Evolutionary conservation across 208 protist species (phyloP), one percentile per base, ranked within the genome.

Genomic region (Angomonas deanei): DNA sequence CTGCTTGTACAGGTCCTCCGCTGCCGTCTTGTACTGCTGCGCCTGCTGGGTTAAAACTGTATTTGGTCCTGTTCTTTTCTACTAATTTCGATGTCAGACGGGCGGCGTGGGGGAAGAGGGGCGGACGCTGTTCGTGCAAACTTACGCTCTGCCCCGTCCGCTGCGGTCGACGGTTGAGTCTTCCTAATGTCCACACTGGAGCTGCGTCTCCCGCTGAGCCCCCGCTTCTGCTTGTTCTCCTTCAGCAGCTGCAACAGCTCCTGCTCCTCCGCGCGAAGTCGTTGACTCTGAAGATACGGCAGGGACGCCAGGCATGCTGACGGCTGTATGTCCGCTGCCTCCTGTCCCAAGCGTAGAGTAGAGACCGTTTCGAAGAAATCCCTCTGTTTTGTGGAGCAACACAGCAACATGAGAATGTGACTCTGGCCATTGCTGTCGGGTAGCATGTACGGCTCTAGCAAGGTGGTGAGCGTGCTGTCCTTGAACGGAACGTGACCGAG

Each of bases 331-430:
- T 66, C 64, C 10, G 77, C 76, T 15, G 82, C 86, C 70, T 87
- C 82, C n/a, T 82, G 80, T 10, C 80, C 86, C 10, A 92, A 64
- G 26, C 80, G 79, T 46, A 92, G 77, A 1, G 86, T 82, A 4
- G 76, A 61, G n/a, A 92, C 64, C 0, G 80, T 87, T 62, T 92
- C 86, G 66, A 74, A 74, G 48, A 89, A 90, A 60, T 92, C 82
- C 2, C 13, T 33, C 27, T 76, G 74, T n/a, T 58, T 58, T 34
- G 59, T 76, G 32, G 78, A 86, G 70, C 86, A 92, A 78, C 86
- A 92, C n/a, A 89, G 61, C 24, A 83, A 23, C 33, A 78, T 64
- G 31, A 55, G 55, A 15, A 74, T 48, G 48, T 21, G n/a, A 17
- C 10, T 11, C 46, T 42, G 4, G 26, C 6, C 11, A 52, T 19